Evolutionary conservation across 495 filamentous ascomycete species (phyloP), one percentile per base, ranked within the genome.

Genomic region (Astrothelium subdiscretum): DNA sequence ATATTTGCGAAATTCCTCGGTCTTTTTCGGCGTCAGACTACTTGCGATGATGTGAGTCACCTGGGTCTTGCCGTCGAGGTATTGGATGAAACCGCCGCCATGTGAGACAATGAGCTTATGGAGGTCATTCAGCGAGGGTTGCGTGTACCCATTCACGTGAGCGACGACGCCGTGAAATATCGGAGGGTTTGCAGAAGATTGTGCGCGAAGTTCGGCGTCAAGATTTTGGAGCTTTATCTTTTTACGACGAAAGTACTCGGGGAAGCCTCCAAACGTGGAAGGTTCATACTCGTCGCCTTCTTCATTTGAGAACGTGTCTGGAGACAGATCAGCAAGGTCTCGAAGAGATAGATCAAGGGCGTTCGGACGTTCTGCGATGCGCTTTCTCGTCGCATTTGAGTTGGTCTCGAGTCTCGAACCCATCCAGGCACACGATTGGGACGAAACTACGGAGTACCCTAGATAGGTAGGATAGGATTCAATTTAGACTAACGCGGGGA

Each of bases 21-120:
- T 81, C 70, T 98, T 98, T 78, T 96, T 97, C 0, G 89, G 89
- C 1, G 94, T 92, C 35, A 98, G 79, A 60, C 84, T 85, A 52
- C 88, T 90, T 4, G 92, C 91, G 68, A 98, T 91, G 68, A 98
- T 95, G 72, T 97, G 95, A 1, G 94, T 98, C 0, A 91, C 90
- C 67, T 84, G 83, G 0, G 92, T 97, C 77, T 97, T 97, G 38
- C 86, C 86, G 70, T 94, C 90, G n/a, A 97, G 78, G 70, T 97
- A 96, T 71, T 97, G 92, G 59, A 95, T 82, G 69, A 96, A 97
- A 1, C 87, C 89, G 29, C 92, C 94, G 13, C 94, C 92, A 83
- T 97, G 84, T 65, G 83, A 85, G 38, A 97, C 91, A 43, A 97
- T 86, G 26, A 96, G 78, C 42, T 79, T 82, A 71, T 95, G 91